Base-by-base conservation (phyloP, 257 asterid genomes). In the Cordia subcordata region DNA sequence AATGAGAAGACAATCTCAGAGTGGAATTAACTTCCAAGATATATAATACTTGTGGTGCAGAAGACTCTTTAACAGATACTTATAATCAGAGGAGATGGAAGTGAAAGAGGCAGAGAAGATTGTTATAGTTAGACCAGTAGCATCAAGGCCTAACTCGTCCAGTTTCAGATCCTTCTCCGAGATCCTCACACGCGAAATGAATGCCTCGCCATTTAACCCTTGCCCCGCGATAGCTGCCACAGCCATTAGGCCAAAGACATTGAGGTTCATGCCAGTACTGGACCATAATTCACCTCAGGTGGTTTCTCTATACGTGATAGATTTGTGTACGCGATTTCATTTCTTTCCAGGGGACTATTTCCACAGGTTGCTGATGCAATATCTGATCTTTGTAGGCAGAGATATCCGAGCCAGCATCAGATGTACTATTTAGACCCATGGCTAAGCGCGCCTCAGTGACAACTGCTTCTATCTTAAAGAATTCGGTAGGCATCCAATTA, bases 41-140 rank as follows among this genome's bases (percentile, higher is more conserved):
- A 11, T 16, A 39, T 12, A n/a, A n/a, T n/a, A n/a, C n/a, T 44
- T 19, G 10, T 14, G 20, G 38, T 22, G 20, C 65, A 16, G 42
- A 11, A 50, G 45, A 23, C 27, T 19, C 47, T 16, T n/a, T 53
- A 40, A 33, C 11, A 8, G 42, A 20, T 16, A 11, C 38, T 14
- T 40, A 46, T 17, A 8, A 52, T 11, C 12, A 53, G 33, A 42
- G 75, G 65, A 70, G 78, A 78, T 79, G 82, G 91, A 83, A 72
- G 61, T 67, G 9, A 65, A 74, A 27, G 90, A 76, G 62, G 75
- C 71, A 1, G 82, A 80, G 53, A 83, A 72, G 67, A 59, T 69
- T 33, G 88, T 75, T 3, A 75, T 91, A 70, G 81, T 78, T 51
- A 87, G 76, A 70, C 98, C 98, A n/a, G 84, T 91, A 35, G 92